phyloP scores from a whole-genome alignment of 768 basidiomycete genomes.

The Clavaria fumosa region DNA sequence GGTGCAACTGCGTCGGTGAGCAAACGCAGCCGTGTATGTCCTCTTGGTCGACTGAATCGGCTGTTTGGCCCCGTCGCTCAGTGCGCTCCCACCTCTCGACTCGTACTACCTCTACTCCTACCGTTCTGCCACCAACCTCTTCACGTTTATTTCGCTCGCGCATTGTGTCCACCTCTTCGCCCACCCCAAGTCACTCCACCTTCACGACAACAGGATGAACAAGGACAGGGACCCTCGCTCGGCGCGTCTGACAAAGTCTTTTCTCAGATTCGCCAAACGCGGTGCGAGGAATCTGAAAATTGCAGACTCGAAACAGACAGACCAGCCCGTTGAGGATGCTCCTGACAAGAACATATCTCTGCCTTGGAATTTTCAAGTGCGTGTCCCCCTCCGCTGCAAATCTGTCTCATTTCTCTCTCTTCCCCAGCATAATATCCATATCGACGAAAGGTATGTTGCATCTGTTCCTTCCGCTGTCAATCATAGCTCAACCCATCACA shows the following conservation, averaged over 20 bases:
- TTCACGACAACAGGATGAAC: slow-evolving; percentile 24
- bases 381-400: background rate
- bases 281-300: slow-evolving; percentile 15
- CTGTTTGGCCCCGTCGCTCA: too few relatives aligned
- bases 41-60: too few relatives aligned
- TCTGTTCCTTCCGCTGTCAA: slow-evolving; percentile 3
- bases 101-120: slow-evolving; percentile 28
- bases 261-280: slow-evolving; percentile 29
- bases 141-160: slow-evolving; percentile 19
- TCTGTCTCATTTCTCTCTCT: slow-evolving; percentile 1
- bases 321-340: slow-evolving; percentile 16
- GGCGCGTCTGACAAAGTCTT: slow-evolving; percentile 19
- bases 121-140: slow-evolving; percentile 31
- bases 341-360: slow-evolving; percentile 51
- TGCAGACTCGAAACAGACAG: slow-evolving; percentile 1
- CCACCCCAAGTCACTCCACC: slow-evolving; percentile 20
- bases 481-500: slow-evolving; percentile 12
- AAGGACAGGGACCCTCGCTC: slow-evolving; percentile 13
- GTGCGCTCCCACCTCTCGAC: slow-evolving; percentile 56
- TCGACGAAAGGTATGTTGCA: slow-evolving; percentile 49
- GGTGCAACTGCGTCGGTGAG: too few relatives aligned
- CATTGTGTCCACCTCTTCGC: slow-evolving; percentile 23
- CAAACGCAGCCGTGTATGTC: too few relatives aligned
- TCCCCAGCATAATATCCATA: slow-evolving; percentile 58
- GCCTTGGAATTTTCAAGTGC: slow-evolving; percentile 66